Evolutionary conservation across 106 monocot genomes (phyloP).

Genomic region (Vanilla planifolia): DNA sequence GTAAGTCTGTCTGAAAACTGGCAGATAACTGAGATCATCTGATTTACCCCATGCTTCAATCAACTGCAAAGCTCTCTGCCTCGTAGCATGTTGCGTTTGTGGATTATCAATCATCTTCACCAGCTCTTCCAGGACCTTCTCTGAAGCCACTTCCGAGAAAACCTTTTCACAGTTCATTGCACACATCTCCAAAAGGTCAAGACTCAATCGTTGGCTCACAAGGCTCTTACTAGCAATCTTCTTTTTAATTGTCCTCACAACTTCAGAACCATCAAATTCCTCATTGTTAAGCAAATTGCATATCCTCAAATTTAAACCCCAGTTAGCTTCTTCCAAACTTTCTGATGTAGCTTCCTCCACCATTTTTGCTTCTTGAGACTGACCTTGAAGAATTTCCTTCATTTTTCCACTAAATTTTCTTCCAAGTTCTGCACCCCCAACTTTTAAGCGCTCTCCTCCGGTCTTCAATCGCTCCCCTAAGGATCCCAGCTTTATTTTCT

Average conservation of each 20-base stretch:
- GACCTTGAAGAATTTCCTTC: constrained; percentile 76
- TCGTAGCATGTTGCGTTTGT: constrained; percentile 34
- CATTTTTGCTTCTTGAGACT: constrained; percentile 61
- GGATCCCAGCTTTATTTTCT: constrained; percentile 40
- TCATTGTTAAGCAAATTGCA: constrained; percentile 57
- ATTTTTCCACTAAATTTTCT: constrained; percentile 60
- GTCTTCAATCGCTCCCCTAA: constrained; percentile 65
- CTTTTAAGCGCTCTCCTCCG: constrained; percentile 62
- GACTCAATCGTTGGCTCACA: constrained; percentile 41
- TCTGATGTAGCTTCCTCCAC: constrained; percentile 80
- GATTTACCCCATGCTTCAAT: constrained; percentile 82
- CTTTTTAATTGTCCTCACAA: constrained; percentile 74
- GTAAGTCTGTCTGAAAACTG: constrained; percentile 65
- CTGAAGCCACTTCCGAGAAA: constrained; percentile 73
- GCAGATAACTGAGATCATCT: constrained; percentile 68
- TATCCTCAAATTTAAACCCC: constrained; percentile 69
- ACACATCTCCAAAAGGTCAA: constrained; percentile 71
- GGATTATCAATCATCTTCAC: constrained; percentile 68
- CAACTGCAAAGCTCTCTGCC: constrained; percentile 44
- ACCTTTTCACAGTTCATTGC: constrained; percentile 83
- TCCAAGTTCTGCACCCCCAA: constrained; percentile 52
- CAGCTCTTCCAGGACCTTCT: constrained; percentile 75
- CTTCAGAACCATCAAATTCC: constrained; percentile 57
- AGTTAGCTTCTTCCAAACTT: constrained; percentile 59
- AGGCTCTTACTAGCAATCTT: constrained; percentile 43